phyloP scores from a whole-genome alignment of 2,329 filamentous ascomycete genomes.

The Trichoderma brevicompactum region DNA sequence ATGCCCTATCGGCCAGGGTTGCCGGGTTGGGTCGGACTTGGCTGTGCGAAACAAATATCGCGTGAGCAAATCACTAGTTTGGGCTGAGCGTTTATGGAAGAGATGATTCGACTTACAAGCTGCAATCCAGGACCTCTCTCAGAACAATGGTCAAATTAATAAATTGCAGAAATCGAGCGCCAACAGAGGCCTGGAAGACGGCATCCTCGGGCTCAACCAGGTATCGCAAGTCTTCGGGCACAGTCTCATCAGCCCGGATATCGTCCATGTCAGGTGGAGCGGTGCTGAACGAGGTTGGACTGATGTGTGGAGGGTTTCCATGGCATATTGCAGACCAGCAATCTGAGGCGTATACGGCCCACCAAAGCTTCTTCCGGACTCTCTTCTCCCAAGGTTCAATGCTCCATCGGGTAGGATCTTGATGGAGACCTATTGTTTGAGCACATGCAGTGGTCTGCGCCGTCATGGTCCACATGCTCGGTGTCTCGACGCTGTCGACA shows the following conservation, averaged over 20 bases:
- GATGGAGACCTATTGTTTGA: constrained; percentile 53
- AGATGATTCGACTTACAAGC: constrained; percentile 39
- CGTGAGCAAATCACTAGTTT: background rate
- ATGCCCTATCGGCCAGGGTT: constrained; percentile 30
- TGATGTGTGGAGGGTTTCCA: constrained; percentile 53
- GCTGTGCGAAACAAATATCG: constrained; percentile 29
- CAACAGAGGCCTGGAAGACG: constrained; percentile 42
- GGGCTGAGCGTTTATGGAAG: background rate
- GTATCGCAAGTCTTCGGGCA: constrained; percentile 41
- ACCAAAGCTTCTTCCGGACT: constrained; percentile 52
- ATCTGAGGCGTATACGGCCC: constrained; percentile 49
- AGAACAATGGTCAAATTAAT: constrained; percentile 41
- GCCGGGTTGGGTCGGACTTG: constrained; percentile 35
- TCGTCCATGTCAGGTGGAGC: constrained; percentile 47
- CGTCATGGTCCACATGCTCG: constrained; percentile 50
- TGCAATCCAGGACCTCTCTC: constrained; percentile 42
- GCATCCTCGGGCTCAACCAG: constrained; percentile 43
- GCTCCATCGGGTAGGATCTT: constrained; percentile 49
- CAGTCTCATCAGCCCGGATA: constrained; percentile 49
- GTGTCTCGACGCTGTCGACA: constrained; percentile 53
- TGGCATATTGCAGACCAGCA: constrained; percentile 53
- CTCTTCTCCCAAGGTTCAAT: constrained; percentile 49
- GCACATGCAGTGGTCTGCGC: constrained; percentile 50
- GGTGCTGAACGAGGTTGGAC: constrained; percentile 47
- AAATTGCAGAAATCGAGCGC: constrained; percentile 45